These are phyloP conservation scores for Penicillium odoratum DNA, from an alignment of 495 filamentous ascomycete genomes.

Conservation along the genomic window DNA sequence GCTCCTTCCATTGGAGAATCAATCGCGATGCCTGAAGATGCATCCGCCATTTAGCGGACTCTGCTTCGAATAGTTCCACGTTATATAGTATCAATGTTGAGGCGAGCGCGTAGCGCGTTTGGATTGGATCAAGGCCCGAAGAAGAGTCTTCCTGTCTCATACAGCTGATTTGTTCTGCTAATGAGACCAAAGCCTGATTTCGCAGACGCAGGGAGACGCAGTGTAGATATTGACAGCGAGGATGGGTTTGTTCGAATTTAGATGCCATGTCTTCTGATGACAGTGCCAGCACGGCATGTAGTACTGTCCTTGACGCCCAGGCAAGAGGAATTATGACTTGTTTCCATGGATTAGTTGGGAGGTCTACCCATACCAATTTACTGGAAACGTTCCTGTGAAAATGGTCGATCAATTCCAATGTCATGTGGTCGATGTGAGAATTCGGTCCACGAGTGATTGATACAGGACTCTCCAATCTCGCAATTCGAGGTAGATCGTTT, in stretches of 20 bases:
- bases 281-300: conserved; percentile 12
- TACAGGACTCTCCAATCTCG: neutral
- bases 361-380: conserved; percentile 18
- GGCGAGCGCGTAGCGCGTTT: conserved; percentile 14
- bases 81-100: conserved; percentile 26
- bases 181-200: conserved; percentile 7
- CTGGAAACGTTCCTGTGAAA: conserved; percentile 9
- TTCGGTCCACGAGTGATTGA: neutral
- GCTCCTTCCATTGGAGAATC: conserved; percentile 20
- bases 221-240: conserved; percentile 3
- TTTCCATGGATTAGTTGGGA: conserved; percentile 17
- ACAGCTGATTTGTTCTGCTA: conserved; percentile 6
- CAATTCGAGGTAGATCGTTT: neutral
- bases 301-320: conserved; percentile 4
- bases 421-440: neutral
- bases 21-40: conserved; percentile 24
- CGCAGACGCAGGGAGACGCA: conserved; percentile 1
- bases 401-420: conserved; percentile 10
- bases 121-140: neutral
- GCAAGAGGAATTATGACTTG: conserved; percentile 16
- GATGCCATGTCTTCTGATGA: conserved; percentile 14
- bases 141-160: conserved; percentile 1
- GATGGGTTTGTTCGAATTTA: conserved; percentile 8
- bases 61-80: conserved; percentile 20
- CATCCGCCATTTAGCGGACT: conserved; percentile 21